Base-by-base conservation (phyloP, 352 stramenopile genomes). In the Phytophthora chlamydospora region DNA sequence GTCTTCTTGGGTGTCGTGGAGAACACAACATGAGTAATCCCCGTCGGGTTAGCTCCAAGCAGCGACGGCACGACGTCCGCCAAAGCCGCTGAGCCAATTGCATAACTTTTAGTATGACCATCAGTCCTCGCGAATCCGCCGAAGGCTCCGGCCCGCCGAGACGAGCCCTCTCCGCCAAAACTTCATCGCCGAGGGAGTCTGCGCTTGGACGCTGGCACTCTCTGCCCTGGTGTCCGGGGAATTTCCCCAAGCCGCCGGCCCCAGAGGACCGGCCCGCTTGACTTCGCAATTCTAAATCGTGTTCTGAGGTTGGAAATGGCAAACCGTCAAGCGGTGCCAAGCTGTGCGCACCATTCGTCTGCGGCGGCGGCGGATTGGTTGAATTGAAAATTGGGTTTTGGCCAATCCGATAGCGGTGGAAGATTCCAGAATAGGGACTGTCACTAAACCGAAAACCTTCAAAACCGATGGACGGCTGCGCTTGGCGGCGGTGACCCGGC, bases 231-330 rank as follows among this genome's bases (percentile, higher is more conserved):
- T 84, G 85, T 94, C 85, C 85, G 85, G 85, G 85, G 85, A 94
- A 92, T 94, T 94, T 94, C 85, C 85, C 85, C 85, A 94, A 92
- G 85, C 71, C 82, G 76, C 71, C 76, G 27, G 56, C 42, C 63
- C 58, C 53, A 8, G 21, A 43, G 16, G 21, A 17, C 19, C 36
- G 65, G 71, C 76, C 80, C 79, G 77, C 85, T 94, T 94, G 85
- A 94, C 85, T 92, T 78, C 75, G 85, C 85, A 94, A 94, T 94
- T 94, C 85, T 94, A 94, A 94, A 91, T 94, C 80, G 85, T 92
- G 85, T 92, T 94, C 83, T 93, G 82, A 80, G 45, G 5, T 21
- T 9, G n/a, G 13, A 2, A 16, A 13, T 16, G 17, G 11, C 3
- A 19, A 14, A 32, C 24, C 11, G 29, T 29, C 3, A 3, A 3